Evolutionary conservation across 2,329 filamentous ascomycete genomes (phyloP).

Genomic region (Blumeria graminis): DNA sequence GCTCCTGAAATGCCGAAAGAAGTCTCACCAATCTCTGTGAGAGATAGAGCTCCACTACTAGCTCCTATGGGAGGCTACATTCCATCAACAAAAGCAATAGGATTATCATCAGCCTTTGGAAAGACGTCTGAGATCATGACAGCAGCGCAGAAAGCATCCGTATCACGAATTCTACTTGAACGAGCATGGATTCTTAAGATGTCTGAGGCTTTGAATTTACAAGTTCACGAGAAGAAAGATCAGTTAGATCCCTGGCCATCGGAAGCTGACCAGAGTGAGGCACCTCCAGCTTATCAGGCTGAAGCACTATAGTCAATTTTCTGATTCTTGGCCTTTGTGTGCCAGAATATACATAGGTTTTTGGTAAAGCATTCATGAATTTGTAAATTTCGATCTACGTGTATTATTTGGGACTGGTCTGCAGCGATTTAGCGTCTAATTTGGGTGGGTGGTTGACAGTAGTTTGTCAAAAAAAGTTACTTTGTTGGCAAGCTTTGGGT

Average conservation of each 20-base stretch:
- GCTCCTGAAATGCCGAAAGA: background rate
- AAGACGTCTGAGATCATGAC: slow-evolving; percentile 4
- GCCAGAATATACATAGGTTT: too few relatives aligned
- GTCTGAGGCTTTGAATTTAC: slow-evolving; percentile 69
- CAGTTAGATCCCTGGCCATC: slow-evolving; percentile 21
- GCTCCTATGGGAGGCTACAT: background rate
- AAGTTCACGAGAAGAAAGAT: slow-evolving; percentile 67
- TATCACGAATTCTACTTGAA: slow-evolving; percentile 19
- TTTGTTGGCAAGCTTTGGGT: too few relatives aligned
- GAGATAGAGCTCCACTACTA: background rate
- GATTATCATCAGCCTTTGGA: slow-evolving; percentile 5
- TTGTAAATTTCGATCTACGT: too few relatives aligned
- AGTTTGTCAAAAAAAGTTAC: too few relatives aligned
- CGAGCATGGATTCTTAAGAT: slow-evolving; percentile 75
- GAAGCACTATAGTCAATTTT: slow-evolving; percentile 2
- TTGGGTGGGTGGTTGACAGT: too few relatives aligned
- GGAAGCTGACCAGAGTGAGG: slow-evolving; percentile 23
- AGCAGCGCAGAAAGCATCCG: background rate
- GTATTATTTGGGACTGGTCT: too few relatives aligned
- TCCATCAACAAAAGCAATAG: background rate
- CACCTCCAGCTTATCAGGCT: slow-evolving; percentile 36
- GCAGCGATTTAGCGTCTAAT: too few relatives aligned
- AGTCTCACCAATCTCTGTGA: background rate
- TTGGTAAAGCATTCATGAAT: too few relatives aligned
- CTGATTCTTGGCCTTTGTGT: too few relatives aligned